Conservation (phyloP, 192 early-diverging fungal genomes). For the Funneliformis geosporum region DNA sequence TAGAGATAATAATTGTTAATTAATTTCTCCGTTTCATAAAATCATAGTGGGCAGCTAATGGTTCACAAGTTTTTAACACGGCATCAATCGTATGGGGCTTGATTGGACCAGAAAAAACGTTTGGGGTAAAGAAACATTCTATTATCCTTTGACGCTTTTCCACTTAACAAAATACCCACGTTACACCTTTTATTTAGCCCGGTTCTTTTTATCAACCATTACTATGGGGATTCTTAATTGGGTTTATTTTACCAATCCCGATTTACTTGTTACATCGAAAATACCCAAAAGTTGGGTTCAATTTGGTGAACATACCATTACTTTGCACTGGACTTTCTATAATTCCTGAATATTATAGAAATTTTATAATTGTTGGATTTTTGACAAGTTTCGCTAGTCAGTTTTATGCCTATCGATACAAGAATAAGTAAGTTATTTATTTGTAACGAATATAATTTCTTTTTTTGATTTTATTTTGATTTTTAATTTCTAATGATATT, state of each 20-base stretch:
- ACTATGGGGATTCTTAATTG: slow-evolving; percentile 48
- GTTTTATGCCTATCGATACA: slow-evolving; percentile 12
- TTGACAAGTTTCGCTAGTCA: slow-evolving; percentile 1
- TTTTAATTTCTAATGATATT: no score
- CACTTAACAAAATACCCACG: no score
- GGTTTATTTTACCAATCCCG: slow-evolving; percentile 36
- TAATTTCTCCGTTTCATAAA: background rate
- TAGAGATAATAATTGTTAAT: background rate
- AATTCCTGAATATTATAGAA: slow-evolving; percentile 2
- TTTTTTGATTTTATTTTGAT: no score
- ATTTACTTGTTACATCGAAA: slow-evolving; percentile 44
- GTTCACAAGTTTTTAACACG: slow-evolving; percentile 37
- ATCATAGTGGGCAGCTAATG: background rate
- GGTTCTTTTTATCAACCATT: slow-evolving; percentile 40
- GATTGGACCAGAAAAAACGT: slow-evolving; percentile 56
- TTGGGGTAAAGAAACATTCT: slow-evolving; percentile 37
- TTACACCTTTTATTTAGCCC: background rate
- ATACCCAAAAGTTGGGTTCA: slow-evolving; percentile 45
- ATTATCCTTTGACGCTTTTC: background rate
- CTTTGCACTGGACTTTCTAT: slow-evolving; percentile 1
- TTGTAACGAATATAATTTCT: no score
- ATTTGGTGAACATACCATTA: slow-evolving; percentile 26
- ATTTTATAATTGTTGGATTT: slow-evolving; percentile 18
- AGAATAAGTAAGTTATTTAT: background rate
- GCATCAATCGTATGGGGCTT: slow-evolving; percentile 66